Base-by-base conservation (phyloP, 768 basidiomycete genomes). In the Hypholoma sublateritium region DNA sequence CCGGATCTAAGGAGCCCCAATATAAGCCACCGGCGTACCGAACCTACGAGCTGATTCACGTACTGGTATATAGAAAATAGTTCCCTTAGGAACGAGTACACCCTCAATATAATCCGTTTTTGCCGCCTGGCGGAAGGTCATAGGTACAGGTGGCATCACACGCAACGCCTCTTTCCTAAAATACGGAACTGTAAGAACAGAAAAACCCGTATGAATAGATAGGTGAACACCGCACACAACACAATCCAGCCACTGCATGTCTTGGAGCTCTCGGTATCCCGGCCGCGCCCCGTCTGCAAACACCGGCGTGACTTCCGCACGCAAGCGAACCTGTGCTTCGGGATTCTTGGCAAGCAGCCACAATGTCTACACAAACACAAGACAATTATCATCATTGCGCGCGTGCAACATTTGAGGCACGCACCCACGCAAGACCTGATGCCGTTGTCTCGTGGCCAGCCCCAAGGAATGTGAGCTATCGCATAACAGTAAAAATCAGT, bases 311-410 rank as follows among this genome's bases (percentile, higher is more conserved):
- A 83, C 68, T 66, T 88, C 85, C 4, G 77, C 76, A 4, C 85
- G 78, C 2, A 88, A 74, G 42, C 72, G 74, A 5, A 67, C 70
- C 65, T 87, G 86, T 48, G 74, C 68, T 17, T 75, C 72, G 3
- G 71, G 77, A 63, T 84, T 70, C 39, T 80, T 79, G 8, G 82
- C 77, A 13, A 86, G 75, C 21, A 81, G 71, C 80, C 81, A 83
- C 7, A 83, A 69, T 0, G 80, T 79, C 81, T 53, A 32, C 14
- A 17, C 13, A 7, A 11, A 19, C 17, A 28, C 17, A 17, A 37
- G 22, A 12, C 3, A 36, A 16, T 16, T 37, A 22, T 6, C 13
- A 42, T 24, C 7, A 58, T 17, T 35, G 58, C 13, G 25, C 9
- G 9, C 41, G 25, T 17, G 12, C 13, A 34, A n/a, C 39, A n/a